Percentiles rank a stretch among this genome's conserved stretches.
phyloP scores from a whole-genome alignment of 2,329 filamentous ascomycete species.

The Fonsecaea pedrosoi region DNA sequence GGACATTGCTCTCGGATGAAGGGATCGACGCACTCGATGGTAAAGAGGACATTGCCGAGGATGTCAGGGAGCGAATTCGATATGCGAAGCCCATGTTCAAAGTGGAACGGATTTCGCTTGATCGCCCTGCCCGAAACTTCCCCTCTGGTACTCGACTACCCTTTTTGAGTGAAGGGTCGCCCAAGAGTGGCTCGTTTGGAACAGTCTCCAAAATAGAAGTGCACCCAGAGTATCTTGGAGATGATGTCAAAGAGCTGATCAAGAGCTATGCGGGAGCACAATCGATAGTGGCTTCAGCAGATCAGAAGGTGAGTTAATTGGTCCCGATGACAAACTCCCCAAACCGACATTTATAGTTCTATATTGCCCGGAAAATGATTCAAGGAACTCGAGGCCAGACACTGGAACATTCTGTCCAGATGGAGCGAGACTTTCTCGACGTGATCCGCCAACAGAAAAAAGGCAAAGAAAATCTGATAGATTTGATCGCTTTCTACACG shows the following conservation, averaged over 20 bases:
- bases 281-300: background rate
- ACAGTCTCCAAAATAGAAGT: slow-evolving; percentile 6
- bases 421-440: slow-evolving; percentile 14
- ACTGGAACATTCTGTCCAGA: slow-evolving; percentile 4
- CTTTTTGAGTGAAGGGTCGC: background rate
- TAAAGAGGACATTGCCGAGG: slow-evolving; percentile 4
- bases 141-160: slow-evolving; percentile 5
- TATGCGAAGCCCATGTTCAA: slow-evolving; percentile 10
- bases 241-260: slow-evolving; percentile 10
- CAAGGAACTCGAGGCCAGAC: slow-evolving; percentile 1
- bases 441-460: slow-evolving; percentile 6
- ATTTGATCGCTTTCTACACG: slow-evolving; percentile 13
- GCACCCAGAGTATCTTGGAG: slow-evolving; percentile 7
- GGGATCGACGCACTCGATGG: slow-evolving; percentile 2
- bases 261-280: background rate
- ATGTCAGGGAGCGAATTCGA: slow-evolving; percentile 9
- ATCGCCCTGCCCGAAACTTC: slow-evolving; percentile 4
- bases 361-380: slow-evolving; percentile 11
- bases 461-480: slow-evolving; percentile 8
- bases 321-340: background rate
- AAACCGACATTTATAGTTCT: slow-evolving; percentile 1
- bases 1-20: background rate
- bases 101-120: slow-evolving; percentile 1
- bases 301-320: slow-evolving; percentile 8
- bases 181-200: slow-evolving; percentile 8